Conservation (phyloP, 129 eudicot genomes). For the Pseudognaphalium luteoalbum region DNA sequence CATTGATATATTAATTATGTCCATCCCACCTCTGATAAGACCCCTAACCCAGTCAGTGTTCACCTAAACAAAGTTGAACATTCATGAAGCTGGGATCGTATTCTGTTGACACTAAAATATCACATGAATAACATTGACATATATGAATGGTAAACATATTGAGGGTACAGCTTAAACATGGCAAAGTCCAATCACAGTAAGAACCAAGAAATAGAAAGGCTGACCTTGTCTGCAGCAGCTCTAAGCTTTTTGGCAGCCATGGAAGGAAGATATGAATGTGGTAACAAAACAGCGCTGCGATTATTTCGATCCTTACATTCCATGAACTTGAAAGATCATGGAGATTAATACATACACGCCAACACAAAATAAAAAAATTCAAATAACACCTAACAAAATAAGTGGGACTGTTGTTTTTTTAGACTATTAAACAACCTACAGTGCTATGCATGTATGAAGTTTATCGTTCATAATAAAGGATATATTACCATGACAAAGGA, state of each 20-base stretch:
- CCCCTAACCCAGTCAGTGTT: neutral
- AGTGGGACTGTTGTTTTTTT: neutral
- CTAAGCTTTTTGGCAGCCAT: constrained; percentile 90
- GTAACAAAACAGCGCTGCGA: constrained; percentile 70
- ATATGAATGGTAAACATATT: neutral
- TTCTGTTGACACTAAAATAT: neutral
- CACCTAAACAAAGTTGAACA: neutral
- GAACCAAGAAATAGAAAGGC: neutral
- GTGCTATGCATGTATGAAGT: neutral
- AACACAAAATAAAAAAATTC: constrained; percentile 41
- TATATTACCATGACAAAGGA: constrained; percentile 80
- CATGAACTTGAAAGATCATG: constrained; percentile 77
- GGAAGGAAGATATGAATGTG: constrained; percentile 90
- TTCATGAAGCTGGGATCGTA: neutral
- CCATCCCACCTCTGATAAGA: neutral
- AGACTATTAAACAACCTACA: neutral
- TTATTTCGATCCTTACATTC: constrained; percentile 96
- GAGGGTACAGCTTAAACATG: neutral
- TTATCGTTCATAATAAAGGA: neutral
- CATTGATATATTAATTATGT: neutral
- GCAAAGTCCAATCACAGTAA: neutral
- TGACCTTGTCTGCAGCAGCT: constrained; percentile 85
- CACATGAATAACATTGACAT: neutral
- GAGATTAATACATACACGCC: constrained; percentile 68
- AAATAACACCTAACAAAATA: constrained; percentile 33